These are phyloP conservation scores for Omphalea diandra DNA, from an alignment of 441 rosid genomes.

Conservation along the genomic window DNA sequence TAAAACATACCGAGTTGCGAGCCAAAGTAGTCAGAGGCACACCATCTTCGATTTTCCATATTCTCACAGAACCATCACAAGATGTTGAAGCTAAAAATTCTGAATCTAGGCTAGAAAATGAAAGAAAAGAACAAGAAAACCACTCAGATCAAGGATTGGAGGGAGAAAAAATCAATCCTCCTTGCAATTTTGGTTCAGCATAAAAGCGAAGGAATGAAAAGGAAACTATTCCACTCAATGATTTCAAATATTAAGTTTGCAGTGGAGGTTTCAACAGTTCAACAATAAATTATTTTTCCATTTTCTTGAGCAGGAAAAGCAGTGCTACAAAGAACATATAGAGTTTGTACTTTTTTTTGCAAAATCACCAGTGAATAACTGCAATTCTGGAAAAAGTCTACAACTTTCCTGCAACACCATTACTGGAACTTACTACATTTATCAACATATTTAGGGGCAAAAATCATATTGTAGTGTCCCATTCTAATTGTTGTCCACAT, in stretches of 20 bases:
- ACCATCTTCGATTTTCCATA: constrained; percentile 94
- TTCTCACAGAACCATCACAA: constrained; percentile 92
- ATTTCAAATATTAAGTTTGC: background rate
- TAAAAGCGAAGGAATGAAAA: background rate
- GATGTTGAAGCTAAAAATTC: constrained; percentile 90
- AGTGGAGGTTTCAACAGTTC: background rate
- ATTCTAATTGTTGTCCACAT: background rate
- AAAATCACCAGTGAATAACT: background rate
- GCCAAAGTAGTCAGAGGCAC: constrained; percentile 64
- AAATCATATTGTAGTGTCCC: too few relatives aligned
- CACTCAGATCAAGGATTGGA: constrained; percentile 8
- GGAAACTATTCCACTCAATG: background rate
- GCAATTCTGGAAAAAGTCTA: background rate
- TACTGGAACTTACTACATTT: background rate
- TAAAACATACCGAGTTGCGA: constrained; percentile 58
- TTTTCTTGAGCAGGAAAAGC: background rate
- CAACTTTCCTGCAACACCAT: background rate
- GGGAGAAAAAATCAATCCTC: background rate
- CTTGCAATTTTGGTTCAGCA: background rate
- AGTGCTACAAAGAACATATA: background rate
- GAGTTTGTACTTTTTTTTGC: too few relatives aligned
- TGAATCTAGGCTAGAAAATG: constrained; percentile 73
- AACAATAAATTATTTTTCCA: background rate
- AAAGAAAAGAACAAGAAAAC: constrained; percentile 14
- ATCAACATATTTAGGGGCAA: background rate